Conservation (phyloP, 768 basidiomycete genomes). For the Naganishia vishniacii region DNA sequence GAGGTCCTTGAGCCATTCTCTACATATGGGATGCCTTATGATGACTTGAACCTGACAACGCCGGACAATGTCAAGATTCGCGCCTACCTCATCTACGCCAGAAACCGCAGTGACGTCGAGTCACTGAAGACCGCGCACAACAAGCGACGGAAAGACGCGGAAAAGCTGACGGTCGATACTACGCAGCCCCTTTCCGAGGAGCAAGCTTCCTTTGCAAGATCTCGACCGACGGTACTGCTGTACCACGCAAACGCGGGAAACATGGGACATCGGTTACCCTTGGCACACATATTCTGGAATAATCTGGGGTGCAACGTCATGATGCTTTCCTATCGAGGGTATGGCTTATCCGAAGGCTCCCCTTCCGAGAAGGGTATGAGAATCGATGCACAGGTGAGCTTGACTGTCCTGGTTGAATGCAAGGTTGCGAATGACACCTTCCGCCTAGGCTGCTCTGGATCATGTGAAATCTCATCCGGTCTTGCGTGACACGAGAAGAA, state of each 20-base stretch:
- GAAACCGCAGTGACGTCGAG: conserved; percentile 29
- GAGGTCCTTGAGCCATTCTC: conserved; percentile 69
- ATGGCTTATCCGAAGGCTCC: conserved; percentile 78
- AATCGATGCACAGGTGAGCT: conserved; percentile 78
- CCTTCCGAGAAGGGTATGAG: conserved; percentile 79
- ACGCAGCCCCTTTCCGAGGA: conserved; percentile 16
- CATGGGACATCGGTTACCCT: conserved; percentile 78
- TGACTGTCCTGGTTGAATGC: too few relatives aligned
- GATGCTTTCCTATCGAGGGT: conserved; percentile 93
- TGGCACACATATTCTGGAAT: conserved; percentile 73
- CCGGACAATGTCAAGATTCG: conserved; percentile 66
- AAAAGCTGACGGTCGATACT: background rate
- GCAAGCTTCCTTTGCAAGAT: conserved; percentile 34
- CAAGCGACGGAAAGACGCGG: background rate
- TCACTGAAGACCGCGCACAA: conserved; percentile 8
- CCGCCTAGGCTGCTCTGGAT: conserved; percentile 56
- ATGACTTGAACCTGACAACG: conserved; percentile 67
- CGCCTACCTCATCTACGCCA: conserved; percentile 70
- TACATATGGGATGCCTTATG: conserved; percentile 62
- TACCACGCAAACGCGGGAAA: conserved; percentile 69
- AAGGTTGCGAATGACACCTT: background rate
- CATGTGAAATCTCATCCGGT: conserved; percentile 63
- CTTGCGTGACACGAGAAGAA: conserved; percentile 64
- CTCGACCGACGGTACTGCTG: conserved; percentile 80
- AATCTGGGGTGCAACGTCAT: conserved; percentile 87